Base-by-base conservation (phyloP, 352 stramenopile genomes). In the Phytophthora pisi region DNA sequence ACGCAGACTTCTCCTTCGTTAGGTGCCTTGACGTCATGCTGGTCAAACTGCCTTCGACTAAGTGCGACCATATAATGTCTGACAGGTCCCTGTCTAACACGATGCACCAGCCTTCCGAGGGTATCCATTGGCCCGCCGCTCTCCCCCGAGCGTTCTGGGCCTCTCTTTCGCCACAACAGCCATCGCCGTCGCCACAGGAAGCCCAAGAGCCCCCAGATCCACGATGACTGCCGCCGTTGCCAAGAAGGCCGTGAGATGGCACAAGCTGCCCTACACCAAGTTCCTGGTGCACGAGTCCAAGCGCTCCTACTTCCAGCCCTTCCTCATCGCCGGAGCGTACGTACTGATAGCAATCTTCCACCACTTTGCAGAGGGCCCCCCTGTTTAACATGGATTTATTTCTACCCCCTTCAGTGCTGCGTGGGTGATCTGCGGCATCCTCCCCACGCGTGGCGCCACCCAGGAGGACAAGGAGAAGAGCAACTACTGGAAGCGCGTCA, bases 401-500 rank as follows among this genome's bases (percentile, higher is more conserved):
- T 54, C 11, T 42, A 26, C 51, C 40, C 9, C 28, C 42, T 55
- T 36, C 66, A 90, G 82, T 55, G 78, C 86, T 61, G 86, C 88
- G 46, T 88, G 91, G 75, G 75, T 95, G 43, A 79, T 96, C 57
- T 96, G 87, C 74, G 88, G 88, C 63, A 77, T 92, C 59, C 85
- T 96, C 52, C 88, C 88, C 56, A 78, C 88, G n/a, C 78, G 81
- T 64, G 82, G 82, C 53, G 88, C 88, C 42, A 89, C 78, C 45
- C 83, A 96, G 72, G 88, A 96, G 73, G 77, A 89, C 66, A 91
- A 88, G 76, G 81, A 91, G 62, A 84, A 90, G 78, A 90, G 77
- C 55, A 93, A 93, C 72, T 96, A 86, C 86, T 96, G 88, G 88
- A 81, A 94, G 76, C 85, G 85, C 57, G 53, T 86, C 36, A 91